Conservation (phyloP, 2,329 filamentous ascomycete genomes). For the Talaromyces sp. region DNA sequence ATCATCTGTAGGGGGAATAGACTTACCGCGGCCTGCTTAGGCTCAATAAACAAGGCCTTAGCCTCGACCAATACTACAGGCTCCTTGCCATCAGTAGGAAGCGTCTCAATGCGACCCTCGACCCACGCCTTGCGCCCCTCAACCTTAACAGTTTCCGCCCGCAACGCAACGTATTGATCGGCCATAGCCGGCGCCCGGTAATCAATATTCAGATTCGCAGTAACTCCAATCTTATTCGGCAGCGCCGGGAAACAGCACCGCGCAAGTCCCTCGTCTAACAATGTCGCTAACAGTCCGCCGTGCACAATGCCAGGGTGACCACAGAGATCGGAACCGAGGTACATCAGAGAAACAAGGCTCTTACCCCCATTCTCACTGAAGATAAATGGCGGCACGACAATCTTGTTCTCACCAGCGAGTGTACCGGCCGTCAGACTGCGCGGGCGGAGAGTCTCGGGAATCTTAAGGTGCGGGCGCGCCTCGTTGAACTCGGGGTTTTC, state of each 20-base stretch:
- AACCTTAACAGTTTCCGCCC: conserved; percentile 77
- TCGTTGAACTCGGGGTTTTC: conserved; percentile 68
- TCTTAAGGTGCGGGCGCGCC: conserved; percentile 83
- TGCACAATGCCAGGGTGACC: conserved; percentile 91
- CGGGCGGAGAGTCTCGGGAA: conserved; percentile 68
- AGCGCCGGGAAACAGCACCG: conserved; percentile 85
- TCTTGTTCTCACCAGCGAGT: conserved; percentile 71
- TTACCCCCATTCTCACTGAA: conserved; percentile 74
- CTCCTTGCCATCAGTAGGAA: conserved; percentile 65
- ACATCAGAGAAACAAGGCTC: conserved; percentile 71
- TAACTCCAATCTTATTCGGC: conserved; percentile 79
- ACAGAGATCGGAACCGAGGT: conserved; percentile 78
- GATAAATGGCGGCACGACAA: conserved; percentile 78
- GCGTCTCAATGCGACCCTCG: conserved; percentile 79
- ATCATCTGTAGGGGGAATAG: not conserved
- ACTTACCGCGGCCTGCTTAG: conserved; percentile 76
- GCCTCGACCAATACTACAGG: conserved; percentile 76
- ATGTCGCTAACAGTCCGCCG: conserved; percentile 85
- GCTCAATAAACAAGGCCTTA: conserved; percentile 84
- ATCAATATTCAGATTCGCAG: conserved; percentile 79
- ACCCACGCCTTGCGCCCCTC: conserved; percentile 96
- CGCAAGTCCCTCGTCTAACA: conserved; percentile 87
- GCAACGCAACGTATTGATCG: conserved; percentile 73
- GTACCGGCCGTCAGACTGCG: conserved; percentile 83
- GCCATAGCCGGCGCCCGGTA: conserved; percentile 82